phyloP scores from a whole-genome alignment of 805 yeast genomes.

The Candida mattraensis region DNA sequence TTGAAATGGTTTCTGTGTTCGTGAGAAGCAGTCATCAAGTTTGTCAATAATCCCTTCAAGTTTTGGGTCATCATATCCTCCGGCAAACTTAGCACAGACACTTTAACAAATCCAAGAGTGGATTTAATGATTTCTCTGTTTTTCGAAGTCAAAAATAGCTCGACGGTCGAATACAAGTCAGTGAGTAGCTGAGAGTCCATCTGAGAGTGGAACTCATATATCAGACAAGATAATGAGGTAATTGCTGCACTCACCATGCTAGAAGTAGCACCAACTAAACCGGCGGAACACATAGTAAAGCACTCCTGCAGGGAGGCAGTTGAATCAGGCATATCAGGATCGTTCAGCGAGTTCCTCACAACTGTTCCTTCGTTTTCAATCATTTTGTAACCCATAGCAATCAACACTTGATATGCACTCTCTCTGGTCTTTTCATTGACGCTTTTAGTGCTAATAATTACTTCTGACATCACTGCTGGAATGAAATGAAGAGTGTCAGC shows the following conservation, averaged over 20 bases:
- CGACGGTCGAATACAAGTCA: slow-evolving; percentile 84
- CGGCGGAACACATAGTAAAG: slow-evolving; percentile 93
- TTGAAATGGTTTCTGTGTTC: slow-evolving; percentile 96
- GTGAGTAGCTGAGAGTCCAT: slow-evolving; percentile 59
- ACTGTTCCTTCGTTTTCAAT: slow-evolving; percentile 54
- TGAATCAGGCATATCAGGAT: slow-evolving; percentile 57
- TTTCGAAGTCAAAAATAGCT: slow-evolving; percentile 84
- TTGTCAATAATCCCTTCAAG: slow-evolving; percentile 62
- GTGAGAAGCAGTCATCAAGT: slow-evolving; percentile 88
- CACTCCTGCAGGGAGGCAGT: slow-evolving; percentile 75
- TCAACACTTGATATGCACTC: slow-evolving; percentile 70
- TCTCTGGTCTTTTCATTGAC: slow-evolving; percentile 90
- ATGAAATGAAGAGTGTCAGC: slow-evolving; percentile 66
- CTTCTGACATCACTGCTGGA: slow-evolving; percentile 81
- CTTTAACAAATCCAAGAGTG: slow-evolving; percentile 91
- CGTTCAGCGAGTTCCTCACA: slow-evolving; percentile 63
- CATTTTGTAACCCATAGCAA: slow-evolving; percentile 82
- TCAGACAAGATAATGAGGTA: slow-evolving; percentile 82
- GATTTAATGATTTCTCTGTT: slow-evolving; percentile 93
- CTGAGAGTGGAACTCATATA: slow-evolving; percentile 78
- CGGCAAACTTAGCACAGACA: slow-evolving; percentile 80
- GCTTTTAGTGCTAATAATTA: slow-evolving; percentile 87
- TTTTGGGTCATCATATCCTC: slow-evolving; percentile 69
- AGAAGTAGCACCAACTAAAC: slow-evolving; percentile 89
- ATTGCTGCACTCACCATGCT: slow-evolving; percentile 97